Base-by-base conservation (phyloP, 306 rosid species). In the Vigna hirtella region DNA sequence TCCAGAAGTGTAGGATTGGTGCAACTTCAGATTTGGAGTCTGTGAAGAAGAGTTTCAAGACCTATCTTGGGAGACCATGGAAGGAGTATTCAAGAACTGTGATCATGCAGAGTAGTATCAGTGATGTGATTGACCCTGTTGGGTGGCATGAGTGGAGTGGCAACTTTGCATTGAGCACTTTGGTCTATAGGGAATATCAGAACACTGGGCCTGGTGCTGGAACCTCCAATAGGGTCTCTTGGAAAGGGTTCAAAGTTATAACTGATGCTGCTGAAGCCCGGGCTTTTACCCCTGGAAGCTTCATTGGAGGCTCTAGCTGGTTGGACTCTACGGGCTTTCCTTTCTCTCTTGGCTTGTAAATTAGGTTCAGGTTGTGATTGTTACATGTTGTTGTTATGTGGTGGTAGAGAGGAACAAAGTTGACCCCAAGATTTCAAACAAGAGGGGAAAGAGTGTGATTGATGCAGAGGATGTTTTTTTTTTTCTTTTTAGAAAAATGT, bases 31-130 rank as follows among this genome's bases (percentile, higher is more conserved):
- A 95, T 51, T 70, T 95, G 66, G 45, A 7, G 24, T 5, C 82
- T 2, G 87, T 88, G 7, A 71, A 86, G 50, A 36, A 72, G 1
- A 81, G 59, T 56, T 88, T 95, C 81, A 87, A 87, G 1, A 88
- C 98, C 0, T 95, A 81, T 34, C 88, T 95, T 0, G 98, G 98
- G 0, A 77, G 98, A 74, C 98, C 98, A 2, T 95, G 98, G 98
- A 91, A 95, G 87, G 84, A 78, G 17, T 95, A 95, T 50, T 92
- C 98, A 0, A 89, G 98, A 63, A 95, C 98, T 4, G 96, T 95
- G 69, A 38, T 92, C 3, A 86, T 95, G 91, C 91, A 91, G 6
- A 64, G 87, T 0, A 22, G 30, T 0, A 92, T 95, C 1, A 78
- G 87, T 28, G 83, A 95, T 49, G 89, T 91, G 32, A 92, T 95